Evolutionary conservation across 352 stramenopile species (phyloP).

Genomic region (Elongisporangium anandrum): DNA sequence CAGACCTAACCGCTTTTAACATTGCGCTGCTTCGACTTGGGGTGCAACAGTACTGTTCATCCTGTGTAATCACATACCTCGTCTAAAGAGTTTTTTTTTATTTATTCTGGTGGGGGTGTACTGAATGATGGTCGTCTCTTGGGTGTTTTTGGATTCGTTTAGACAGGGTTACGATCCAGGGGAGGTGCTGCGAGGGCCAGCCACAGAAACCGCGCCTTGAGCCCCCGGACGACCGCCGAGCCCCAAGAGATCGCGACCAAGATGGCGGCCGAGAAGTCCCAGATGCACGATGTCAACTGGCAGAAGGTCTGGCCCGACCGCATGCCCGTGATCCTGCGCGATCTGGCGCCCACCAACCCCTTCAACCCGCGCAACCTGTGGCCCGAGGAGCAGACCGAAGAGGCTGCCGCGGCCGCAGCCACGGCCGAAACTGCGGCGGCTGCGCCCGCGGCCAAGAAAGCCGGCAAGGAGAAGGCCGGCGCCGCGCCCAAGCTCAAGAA

Average conservation of each 20-base stretch:
- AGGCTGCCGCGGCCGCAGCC: constrained; percentile 15
- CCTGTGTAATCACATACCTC: not conserved
- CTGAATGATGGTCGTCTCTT: no score
- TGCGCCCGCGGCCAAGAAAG: constrained; percentile 1
- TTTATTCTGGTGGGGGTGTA: not conserved
- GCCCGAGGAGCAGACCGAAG: constrained; percentile 69
- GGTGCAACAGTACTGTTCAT: not conserved
- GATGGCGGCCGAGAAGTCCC: constrained; percentile 69
- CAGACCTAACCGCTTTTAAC: not conserved
- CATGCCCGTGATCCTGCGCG: constrained; percentile 85
- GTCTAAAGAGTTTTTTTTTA: not conserved
- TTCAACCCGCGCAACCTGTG: constrained; percentile 86
- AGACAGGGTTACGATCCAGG: not conserved
- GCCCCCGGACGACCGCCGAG: not conserved
- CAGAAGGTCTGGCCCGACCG: constrained; percentile 87
- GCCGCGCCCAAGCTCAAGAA: constrained; percentile 72
- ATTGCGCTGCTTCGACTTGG: not conserved
- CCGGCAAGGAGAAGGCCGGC: constrained; percentile 40
- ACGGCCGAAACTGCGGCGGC: constrained; percentile 6
- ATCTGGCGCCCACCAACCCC: constrained; percentile 78
- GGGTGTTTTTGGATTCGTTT: not conserved
- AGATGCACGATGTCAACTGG: constrained; percentile 86
- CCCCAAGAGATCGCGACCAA: not conserved
- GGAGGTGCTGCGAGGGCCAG: not conserved
- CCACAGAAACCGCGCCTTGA: constrained; percentile 1